These are phyloP conservation scores for Amylocystis lapponica DNA, from an alignment of 768 basidiomycete species.

Conservation along the genomic window DNA sequence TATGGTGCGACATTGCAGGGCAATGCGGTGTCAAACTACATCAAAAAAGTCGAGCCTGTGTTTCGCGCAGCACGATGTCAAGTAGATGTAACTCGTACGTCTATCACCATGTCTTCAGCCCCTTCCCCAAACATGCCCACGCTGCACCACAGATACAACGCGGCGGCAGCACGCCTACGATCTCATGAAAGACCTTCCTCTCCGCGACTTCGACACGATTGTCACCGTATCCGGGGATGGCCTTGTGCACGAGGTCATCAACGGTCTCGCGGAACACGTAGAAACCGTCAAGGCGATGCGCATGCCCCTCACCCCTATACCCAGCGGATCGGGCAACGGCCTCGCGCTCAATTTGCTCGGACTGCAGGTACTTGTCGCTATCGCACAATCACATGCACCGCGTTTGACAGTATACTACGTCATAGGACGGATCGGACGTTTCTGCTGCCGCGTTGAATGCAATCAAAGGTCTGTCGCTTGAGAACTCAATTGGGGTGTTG, in stretches of 20 bases:
- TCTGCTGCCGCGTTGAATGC: conserved; percentile 68
- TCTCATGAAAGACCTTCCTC: conserved; percentile 47
- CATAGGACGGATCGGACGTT: conserved; percentile 65
- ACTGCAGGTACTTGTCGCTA: conserved; percentile 43
- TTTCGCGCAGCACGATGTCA: conserved; percentile 60
- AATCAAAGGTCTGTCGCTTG: conserved; percentile 60
- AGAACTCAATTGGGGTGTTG: neutral
- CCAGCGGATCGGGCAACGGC: conserved; percentile 80
- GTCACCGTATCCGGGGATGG: conserved; percentile 82
- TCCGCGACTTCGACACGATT: conserved; percentile 61
- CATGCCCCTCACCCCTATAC: conserved; percentile 72
- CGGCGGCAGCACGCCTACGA: conserved; percentile 60
- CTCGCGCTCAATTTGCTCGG: conserved; percentile 71
- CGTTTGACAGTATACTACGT: neutral
- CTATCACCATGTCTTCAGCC: neutral
- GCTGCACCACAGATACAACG: conserved; percentile 59
- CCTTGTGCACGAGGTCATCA: conserved; percentile 75
- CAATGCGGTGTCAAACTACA: conserved; percentile 49
- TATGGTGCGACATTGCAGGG: conserved; percentile 39
- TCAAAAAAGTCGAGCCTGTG: conserved; percentile 62
- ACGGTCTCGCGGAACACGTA: conserved; percentile 68
- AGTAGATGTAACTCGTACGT: conserved; percentile 59
- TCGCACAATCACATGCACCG: neutral
- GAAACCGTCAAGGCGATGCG: conserved; percentile 54
- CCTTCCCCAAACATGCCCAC: neutral